Percentiles rank a stretch among this genome's conserved stretches.
Evolutionary conservation across 176 grass and related monocot genomes (phyloP).

Genomic region (Oryza meyeriana): DNA sequence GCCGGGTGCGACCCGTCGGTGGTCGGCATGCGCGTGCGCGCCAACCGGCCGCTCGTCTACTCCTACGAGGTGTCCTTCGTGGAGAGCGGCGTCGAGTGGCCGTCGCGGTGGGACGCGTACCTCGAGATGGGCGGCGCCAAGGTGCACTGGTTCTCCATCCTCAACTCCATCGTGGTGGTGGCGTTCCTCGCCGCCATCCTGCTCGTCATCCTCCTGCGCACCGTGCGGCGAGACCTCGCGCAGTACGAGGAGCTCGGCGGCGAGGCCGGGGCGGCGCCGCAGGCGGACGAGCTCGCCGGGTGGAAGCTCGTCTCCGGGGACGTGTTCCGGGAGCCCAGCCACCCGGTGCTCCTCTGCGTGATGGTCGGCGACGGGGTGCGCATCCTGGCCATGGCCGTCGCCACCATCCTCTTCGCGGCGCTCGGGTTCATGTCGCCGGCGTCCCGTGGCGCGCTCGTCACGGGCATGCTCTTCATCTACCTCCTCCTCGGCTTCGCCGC

Average conservation of each 20-base stretch:
- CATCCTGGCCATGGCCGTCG: conserved; percentile 58
- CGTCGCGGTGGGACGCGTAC: conserved; percentile 72
- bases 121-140: conserved; percentile 57
- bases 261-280: not conserved
- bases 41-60: conserved; percentile 38
- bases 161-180: conserved; percentile 61
- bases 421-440: conserved; percentile 84
- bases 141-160: conserved; percentile 82
- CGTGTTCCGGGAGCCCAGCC: conserved; percentile 47
- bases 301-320: conserved; percentile 61
- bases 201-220: conserved; percentile 64
- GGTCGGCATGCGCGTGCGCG: conserved; percentile 43
- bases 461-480: conserved; percentile 63
- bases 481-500: conserved; percentile 43
- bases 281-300: conserved; percentile 36
- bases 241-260: conserved; percentile 49
- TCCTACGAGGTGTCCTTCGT: conserved; percentile 57
- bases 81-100: conserved; percentile 53
- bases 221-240: conserved; percentile 58
- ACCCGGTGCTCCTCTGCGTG: conserved; percentile 52
- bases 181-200: conserved; percentile 59
- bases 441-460: conserved; percentile 51
- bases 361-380: conserved; percentile 62
- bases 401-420: conserved; percentile 69
- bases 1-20: conserved; percentile 37